Conservation (phyloP, 306 rosid genomes). For the Cicer pinnatifidum region DNA sequence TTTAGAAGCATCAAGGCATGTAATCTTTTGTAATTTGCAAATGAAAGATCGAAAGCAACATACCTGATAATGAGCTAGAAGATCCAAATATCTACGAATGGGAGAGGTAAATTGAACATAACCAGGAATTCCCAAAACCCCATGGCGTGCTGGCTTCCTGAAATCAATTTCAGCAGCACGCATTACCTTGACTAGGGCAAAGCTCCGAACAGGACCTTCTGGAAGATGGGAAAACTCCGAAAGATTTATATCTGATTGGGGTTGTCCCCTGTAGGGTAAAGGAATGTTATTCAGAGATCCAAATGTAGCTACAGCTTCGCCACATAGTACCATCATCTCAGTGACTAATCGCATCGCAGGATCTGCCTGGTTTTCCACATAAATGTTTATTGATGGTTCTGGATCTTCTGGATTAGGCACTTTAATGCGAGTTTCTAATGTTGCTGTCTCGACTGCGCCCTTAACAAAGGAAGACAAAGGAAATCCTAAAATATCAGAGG, state of each 20-base stretch:
- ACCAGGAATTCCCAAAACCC: slow-evolving; percentile 85
- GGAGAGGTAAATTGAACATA: slow-evolving; percentile 99
- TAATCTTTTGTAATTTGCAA: slow-evolving; percentile 20
- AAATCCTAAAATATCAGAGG: slow-evolving; percentile 35
- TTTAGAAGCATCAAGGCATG: slow-evolving; percentile 27
- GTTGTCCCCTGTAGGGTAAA: slow-evolving; percentile 97
- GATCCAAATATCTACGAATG: slow-evolving; percentile 94
- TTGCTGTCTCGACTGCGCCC: slow-evolving; percentile 87
- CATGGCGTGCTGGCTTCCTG: slow-evolving; percentile 93
- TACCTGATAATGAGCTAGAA: slow-evolving; percentile 96
- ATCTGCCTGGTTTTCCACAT: slow-evolving; percentile 94
- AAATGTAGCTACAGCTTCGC: slow-evolving; percentile 86
- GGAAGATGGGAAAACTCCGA: slow-evolving; percentile 91
- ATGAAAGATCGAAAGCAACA: slow-evolving; percentile 33
- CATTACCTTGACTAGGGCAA: slow-evolving; percentile 80
- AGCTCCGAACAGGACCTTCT: slow-evolving; percentile 97
- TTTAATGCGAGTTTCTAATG: slow-evolving; percentile 85
- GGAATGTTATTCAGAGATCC: slow-evolving; percentile 82
- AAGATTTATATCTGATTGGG: slow-evolving; percentile 78
- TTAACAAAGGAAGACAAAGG: slow-evolving; percentile 49
- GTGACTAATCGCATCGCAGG: slow-evolving; percentile 95
- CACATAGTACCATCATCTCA: slow-evolving; percentile 97
- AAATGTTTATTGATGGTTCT: slow-evolving; percentile 78
- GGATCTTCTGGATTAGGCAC: slow-evolving; percentile 85
- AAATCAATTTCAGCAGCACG: slow-evolving; percentile 98